A percentile compares a stretch with the other conserved stretches of the same genome.
Conservation (phyloP, 495 filamentous ascomycete genomes). For the Emericellopsis terricola region DNA sequence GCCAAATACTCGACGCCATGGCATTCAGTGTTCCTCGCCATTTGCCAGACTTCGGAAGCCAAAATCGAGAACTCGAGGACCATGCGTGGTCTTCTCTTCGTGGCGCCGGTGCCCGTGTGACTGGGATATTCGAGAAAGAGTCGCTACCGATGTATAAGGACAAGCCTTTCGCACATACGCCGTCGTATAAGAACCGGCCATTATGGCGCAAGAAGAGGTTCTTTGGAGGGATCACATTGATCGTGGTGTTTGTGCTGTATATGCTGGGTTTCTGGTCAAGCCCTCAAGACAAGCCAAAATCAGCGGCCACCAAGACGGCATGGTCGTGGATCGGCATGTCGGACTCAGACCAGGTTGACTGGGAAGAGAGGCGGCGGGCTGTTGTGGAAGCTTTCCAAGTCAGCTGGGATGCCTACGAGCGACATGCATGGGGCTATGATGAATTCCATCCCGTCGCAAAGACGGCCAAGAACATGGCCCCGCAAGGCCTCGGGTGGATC, state of each 20-base stretch:
- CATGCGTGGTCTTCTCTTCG: conserved; percentile 39
- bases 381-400: conserved; percentile 81
- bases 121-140: conserved; percentile 27
- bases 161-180: conserved; percentile 66
- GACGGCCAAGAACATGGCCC: conserved; percentile 63
- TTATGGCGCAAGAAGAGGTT: conserved; percentile 36
- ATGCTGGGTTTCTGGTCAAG: conserved; percentile 35
- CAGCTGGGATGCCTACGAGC: conserved; percentile 85
- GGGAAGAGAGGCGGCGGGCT: conserved; percentile 57
- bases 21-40: conserved; percentile 48
- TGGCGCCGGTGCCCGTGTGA: conserved; percentile 14
- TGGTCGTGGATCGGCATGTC: conserved; percentile 24
- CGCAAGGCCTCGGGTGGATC: conserved; percentile 83
- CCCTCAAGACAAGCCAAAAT: no score
- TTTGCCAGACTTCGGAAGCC: conserved; percentile 51
- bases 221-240: conserved; percentile 25
- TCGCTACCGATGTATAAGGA: conserved; percentile 95
- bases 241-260: conserved; percentile 34
- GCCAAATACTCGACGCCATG: conserved; percentile 32
- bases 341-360: conserved; percentile 35
- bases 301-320: neutral
- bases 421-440: conserved; percentile 86
- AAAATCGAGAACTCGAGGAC: conserved; percentile 51
- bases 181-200: conserved; percentile 28
- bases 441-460: conserved; percentile 71